Evolutionary conservation across 345 rosid species (phyloP), one percentile per base, ranked within the genome.

Genomic region (Carallia brachiata): DNA sequence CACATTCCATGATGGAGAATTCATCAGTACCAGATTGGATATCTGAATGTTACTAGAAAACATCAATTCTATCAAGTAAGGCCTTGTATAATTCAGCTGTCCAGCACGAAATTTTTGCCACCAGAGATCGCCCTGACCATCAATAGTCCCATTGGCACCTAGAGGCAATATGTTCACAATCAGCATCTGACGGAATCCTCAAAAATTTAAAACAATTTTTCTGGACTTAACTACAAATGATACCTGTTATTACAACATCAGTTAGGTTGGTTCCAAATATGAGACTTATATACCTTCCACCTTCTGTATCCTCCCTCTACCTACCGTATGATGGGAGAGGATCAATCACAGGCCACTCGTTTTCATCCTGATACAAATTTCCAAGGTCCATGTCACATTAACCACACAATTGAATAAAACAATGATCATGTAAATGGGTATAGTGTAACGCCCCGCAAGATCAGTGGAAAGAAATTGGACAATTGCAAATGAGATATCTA

Each of bases 251-350:
- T 36, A 81, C 70, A 68, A 81, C 83, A 63, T 84, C 84, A 9
- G 81, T 81, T 67, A 84, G 83, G 64, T 81, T 81, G 55, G 79
- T 81, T 23, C 84, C 84, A 27, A 78, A 81, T 37, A 84, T 74
- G 70, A 84, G 83, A 79, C 87, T 81, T 75, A 69, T 57, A 57
- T 70, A 74, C 61, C 87, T 79, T 53, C 83, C 83, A 32, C 84
- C 87, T 2, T 79, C 74, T 3, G 84, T 65, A 61, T 81, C 84
- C 75, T 78, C 81, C 55, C 87, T 84, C n/a, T n/a, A n/a, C 50
- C 79, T 76, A 13, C 87, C 87, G 27, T 84, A 81, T 6, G 87
- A 79, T n/a, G 87, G 87, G 77, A 83, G 44, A 10, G 87, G 81
- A 2, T 78, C 73, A 6, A 70, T 66, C 75, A 83, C 61, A 18